Conservation (phyloP, 2,329 filamentous ascomycete genomes). For the Dothistroma pini region DNA sequence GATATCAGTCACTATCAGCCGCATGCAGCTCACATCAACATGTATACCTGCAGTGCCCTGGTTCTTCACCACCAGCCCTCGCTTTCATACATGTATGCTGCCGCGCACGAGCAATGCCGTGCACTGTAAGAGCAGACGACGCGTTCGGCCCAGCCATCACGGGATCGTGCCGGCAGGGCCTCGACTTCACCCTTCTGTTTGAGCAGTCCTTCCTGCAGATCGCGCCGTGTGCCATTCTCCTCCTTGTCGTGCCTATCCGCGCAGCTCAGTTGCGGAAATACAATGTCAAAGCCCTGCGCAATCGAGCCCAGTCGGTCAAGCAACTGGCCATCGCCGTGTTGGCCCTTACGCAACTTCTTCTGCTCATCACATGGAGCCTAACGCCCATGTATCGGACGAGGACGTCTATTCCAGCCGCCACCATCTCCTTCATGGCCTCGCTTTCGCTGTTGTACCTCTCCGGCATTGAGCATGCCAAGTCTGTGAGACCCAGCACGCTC, state of each 20-base stretch:
- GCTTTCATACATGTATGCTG: too few species aligned
- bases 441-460: conserved; percentile 21
- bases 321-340: conserved; percentile 15
- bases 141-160: conserved; percentile 19
- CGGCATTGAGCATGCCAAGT: conserved; percentile 18
- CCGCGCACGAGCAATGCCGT: conserved; percentile 9
- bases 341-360: conserved; percentile 16
- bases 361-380: conserved; percentile 18
- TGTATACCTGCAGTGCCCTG: too few species aligned
- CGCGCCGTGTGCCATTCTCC: conserved; percentile 19
- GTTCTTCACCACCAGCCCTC: background rate
- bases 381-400: conserved; percentile 14
- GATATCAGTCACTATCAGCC: too few species aligned
- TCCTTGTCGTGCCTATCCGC: conserved; percentile 17
- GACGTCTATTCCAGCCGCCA: conserved; percentile 19
- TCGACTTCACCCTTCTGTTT: conserved; percentile 28
- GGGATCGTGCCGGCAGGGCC: conserved; percentile 16
- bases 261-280: conserved; percentile 17
- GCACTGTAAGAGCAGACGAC: conserved; percentile 15
- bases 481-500: conserved; percentile 18
- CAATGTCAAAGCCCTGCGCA: conserved; percentile 18
- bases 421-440: conserved; percentile 18
- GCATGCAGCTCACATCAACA: too few species aligned
- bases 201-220: conserved; percentile 26
- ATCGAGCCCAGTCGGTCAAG: conserved; percentile 13